Evolutionary conservation across 164 flowering plant genomes (phyloP).

Genomic region (Chimonanthus praecox): DNA sequence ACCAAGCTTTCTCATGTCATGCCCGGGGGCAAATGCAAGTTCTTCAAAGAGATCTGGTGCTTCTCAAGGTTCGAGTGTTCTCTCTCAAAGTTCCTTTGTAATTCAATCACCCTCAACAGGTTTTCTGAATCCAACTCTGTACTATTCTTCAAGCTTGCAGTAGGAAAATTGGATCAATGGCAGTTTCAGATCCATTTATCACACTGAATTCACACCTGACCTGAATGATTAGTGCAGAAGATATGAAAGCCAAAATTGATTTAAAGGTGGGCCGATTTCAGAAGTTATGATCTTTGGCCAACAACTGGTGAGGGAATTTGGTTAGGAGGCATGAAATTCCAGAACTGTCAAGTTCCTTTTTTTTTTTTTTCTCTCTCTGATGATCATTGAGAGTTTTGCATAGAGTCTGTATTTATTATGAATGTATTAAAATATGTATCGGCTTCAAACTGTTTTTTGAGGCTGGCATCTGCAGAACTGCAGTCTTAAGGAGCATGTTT

Average conservation of each 20-base stretch:
- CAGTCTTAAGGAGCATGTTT: neutral
- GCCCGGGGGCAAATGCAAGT: conserved; percentile 18
- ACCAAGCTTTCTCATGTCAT: conserved; percentile 14
- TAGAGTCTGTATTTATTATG: conserved; percentile 3
- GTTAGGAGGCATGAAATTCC: neutral
- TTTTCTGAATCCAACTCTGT: conserved; percentile 28
- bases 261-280: neutral
- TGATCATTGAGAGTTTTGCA: neutral
- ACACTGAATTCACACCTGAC: neutral
- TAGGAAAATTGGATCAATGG: conserved; percentile 11
- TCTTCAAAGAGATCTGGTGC: conserved; percentile 32
- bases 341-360: neutral
- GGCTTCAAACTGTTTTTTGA: conserved; percentile 3
- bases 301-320: neutral
- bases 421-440: neutral
- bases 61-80: conserved; percentile 25
- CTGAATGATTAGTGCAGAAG: neutral
- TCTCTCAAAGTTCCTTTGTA: conserved; percentile 24
- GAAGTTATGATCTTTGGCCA: neutral
- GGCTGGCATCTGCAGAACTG: conserved; percentile 4
- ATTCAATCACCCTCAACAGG: conserved; percentile 25
- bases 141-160: conserved; percentile 33
- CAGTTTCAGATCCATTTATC: too few relatives aligned
- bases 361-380: neutral
- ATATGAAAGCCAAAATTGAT: neutral